Base-by-base conservation (phyloP, 2,329 filamentous ascomycete genomes). In the Diaporthe eres region DNA sequence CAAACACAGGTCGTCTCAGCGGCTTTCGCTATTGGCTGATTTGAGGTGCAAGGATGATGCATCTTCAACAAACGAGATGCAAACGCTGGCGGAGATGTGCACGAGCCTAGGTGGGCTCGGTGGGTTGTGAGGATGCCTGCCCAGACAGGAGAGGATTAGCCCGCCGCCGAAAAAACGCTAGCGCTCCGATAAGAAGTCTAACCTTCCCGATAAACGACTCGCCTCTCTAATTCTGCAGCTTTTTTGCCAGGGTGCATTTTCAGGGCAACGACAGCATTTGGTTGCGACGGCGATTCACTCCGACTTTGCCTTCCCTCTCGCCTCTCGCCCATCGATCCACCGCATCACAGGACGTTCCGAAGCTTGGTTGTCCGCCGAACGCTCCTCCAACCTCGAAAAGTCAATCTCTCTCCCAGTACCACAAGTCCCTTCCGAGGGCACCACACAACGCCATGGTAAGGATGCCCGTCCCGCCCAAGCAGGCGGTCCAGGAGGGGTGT, bases 391-490 rank as follows among this genome's bases (percentile, higher is more conserved):
- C 49, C 7, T 49, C 42, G 42, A 28, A 51, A 17, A 39, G 10
- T 39, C 7, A 39, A 19, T 3, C 37, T 15, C 17, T 17, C 44
- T 42, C 55, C 22, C 39, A 44, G 25, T 65, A 49, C 19, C 10
- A 4, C n/a, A 61, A 76, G 76, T 76, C 74, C 74, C 76, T 74
- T 28, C 63, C 51, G 49, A 77, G 76, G 76, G 74, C 70, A 37
- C 44, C 74, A 7, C 37, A 71, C 44, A 25, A 34, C 75, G 57
- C 39, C 12, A 77, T 77, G 76, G 74, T 77, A 19, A 74, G 75
- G n/a, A 37, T 5, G 25, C 28, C 17, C 22, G 42, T 31, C 28
- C 44, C 31, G 31, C 34, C 78, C 78, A 79, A 9, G 7, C 31
- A 19, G 55, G 13, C 19, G 5, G 10, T 5, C 4, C 10, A 12